These are phyloP conservation scores for Trichosphaerium sp. DNA, from an alignment of 78 protist genomes.

Conservation along the genomic window DNA sequence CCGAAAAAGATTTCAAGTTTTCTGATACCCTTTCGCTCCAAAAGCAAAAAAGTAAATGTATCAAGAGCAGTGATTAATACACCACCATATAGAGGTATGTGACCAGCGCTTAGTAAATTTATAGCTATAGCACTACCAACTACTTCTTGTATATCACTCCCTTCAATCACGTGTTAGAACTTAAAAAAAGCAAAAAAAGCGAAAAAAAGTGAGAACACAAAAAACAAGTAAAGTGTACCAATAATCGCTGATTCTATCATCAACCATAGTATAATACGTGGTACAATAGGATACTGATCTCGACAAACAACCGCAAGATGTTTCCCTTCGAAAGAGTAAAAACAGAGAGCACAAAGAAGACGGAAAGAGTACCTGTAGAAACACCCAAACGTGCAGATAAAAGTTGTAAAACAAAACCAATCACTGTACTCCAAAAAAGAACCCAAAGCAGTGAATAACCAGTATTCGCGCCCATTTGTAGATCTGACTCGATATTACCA, in stretches of 20 bases:
- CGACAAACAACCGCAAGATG: conserved; percentile 57
- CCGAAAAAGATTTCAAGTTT: conserved; percentile 48
- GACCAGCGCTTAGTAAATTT: conserved; percentile 20
- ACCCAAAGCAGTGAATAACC: conserved; percentile 74
- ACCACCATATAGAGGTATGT: conserved; percentile 66
- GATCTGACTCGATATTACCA: conserved; percentile 56
- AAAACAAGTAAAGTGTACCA: no score
- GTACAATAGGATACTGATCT: conserved; percentile 39
- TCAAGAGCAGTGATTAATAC: conserved; percentile 50
- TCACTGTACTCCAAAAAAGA: conserved; percentile 46
- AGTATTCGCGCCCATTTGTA: conserved; percentile 53
- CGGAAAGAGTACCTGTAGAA: conserved; percentile 49
- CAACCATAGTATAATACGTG: conserved; percentile 51
- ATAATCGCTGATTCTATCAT: conserved; percentile 73
- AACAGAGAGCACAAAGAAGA: no score
- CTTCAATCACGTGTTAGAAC: conserved; percentile 3
- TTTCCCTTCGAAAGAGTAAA: conserved; percentile 10
- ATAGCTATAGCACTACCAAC: conserved; percentile 67
- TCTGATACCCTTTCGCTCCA: conserved; percentile 48
- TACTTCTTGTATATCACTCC: conserved; percentile 58
- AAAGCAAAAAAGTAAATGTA: conserved; percentile 53
- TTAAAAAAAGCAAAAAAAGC: no score
- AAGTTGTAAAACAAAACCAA: conserved; percentile 56
- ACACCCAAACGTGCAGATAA: conserved; percentile 64
- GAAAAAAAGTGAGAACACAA: no score